phyloP scores from a whole-genome alignment of 345 rosid genomes.

The Salix caprea region DNA sequence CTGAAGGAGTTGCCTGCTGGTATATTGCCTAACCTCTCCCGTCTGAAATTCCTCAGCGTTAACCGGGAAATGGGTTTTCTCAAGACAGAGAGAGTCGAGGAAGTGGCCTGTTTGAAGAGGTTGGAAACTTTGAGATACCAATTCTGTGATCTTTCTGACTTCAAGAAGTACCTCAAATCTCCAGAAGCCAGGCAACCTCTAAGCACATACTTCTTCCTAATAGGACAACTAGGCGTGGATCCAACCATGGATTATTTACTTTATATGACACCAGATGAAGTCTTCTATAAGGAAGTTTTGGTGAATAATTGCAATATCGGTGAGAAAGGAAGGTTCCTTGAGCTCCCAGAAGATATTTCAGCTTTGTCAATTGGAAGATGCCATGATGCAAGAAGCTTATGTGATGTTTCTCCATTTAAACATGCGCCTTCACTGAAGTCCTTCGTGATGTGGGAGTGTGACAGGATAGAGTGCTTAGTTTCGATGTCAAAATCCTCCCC shows the following conservation, averaged over 20 bases:
- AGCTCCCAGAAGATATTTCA: neutral
- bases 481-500: neutral
- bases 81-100: neutral
- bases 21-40: constrained; percentile 10
- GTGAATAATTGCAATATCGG: neutral
- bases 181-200: neutral
- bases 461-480: neutral
- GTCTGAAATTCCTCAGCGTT: constrained; percentile 1
- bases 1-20: constrained; percentile 4
- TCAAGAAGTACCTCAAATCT: neutral
- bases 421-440: neutral
- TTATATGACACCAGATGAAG: neutral
- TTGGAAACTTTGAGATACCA: constrained; percentile 2
- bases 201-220: rapidly evolving
- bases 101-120: constrained; percentile 6
- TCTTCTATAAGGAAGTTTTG: neutral
- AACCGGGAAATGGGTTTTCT: neutral
- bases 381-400: neutral
- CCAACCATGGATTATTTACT: neutral
- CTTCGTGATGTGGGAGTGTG: neutral
- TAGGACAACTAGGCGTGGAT: neutral
- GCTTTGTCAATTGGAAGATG: neutral
- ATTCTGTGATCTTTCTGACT: neutral
- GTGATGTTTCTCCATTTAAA: constrained; percentile 1
- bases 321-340: neutral